Conservation (phyloP, 2,329 filamentous ascomycete genomes). For the Xylaria sp. region DNA sequence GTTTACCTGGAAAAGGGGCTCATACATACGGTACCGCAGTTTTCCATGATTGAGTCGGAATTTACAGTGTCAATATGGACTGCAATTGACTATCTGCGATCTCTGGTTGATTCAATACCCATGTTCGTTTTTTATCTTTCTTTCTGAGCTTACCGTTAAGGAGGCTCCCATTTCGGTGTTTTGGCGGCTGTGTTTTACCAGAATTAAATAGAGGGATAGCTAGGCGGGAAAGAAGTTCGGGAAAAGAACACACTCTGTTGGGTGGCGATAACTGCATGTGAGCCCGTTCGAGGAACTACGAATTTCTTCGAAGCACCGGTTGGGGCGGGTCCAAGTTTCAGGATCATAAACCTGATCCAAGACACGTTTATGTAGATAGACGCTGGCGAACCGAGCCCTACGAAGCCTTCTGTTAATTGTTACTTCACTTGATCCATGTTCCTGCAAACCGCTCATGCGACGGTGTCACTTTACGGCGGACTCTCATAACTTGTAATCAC, state of each 20-base stretch:
- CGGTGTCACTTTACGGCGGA: neutral
- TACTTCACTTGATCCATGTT: neutral
- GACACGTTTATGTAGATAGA: conserved; percentile 9
- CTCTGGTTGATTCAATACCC: conserved; percentile 39
- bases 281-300: neutral
- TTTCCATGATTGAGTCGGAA: conserved; percentile 12
- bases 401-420: conserved; percentile 11
- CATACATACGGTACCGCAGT: conserved; percentile 13
- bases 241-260: conserved; percentile 25
- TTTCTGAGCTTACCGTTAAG: conserved; percentile 22
- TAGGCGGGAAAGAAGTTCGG: conserved; percentile 12
- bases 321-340: conserved; percentile 2
- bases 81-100: conserved; percentile 14
- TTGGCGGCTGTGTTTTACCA: conserved; percentile 25
- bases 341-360: conserved; percentile 6
- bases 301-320: neutral
- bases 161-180: conserved; percentile 27
- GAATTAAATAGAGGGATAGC: conserved; percentile 25
- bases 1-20: conserved; percentile 28
- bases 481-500: neutral
- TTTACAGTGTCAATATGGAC: conserved; percentile 13
- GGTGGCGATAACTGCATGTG: neutral
- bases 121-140: conserved; percentile 22
- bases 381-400: conserved; percentile 10
- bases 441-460: neutral